A percentile compares a stretch with the other conserved stretches of the same genome.
Evolutionary conservation across 768 basidiomycete genomes (phyloP).

Genomic region (Coprinopsis cinerea): DNA sequence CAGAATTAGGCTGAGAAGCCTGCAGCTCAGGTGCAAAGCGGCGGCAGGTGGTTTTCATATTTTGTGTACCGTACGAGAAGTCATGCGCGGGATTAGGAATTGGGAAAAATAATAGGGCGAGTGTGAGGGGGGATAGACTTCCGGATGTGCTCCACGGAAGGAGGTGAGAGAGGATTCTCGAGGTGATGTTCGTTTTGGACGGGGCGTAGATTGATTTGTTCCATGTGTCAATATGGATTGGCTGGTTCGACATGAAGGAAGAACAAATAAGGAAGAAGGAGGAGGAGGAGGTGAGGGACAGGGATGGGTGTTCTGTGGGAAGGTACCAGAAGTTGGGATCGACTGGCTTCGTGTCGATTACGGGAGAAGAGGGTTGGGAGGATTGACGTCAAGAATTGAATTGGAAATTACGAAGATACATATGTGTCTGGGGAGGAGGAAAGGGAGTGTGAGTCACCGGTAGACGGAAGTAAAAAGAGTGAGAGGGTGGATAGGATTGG

Average conservation of each 20-base stretch:
- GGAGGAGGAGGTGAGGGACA: neutral
- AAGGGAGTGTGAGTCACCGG: neutral
- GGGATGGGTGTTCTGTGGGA: neutral
- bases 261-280: neutral
- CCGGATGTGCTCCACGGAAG: slow-evolving; percentile 4
- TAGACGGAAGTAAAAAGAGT: neutral
- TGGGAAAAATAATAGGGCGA: neutral
- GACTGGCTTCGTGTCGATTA: neutral
- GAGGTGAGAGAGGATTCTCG: neutral
- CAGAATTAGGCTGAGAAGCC: neutral
- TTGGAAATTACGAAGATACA: too few species aligned
- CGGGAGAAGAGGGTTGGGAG: neutral
- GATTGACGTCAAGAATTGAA: too few species aligned
- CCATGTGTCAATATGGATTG: too few species aligned
- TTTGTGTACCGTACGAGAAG: neutral
- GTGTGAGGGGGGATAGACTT: neutral
- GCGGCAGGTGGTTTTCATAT: neutral
- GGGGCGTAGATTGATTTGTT: too few species aligned
- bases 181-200: neutral
- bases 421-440: too few species aligned
- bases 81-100: neutral
- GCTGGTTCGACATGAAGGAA: neutral
- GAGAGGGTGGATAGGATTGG: neutral
- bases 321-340: neutral
- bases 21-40: neutral